Conservation (phyloP, 257 asterid species). For the Plantago elongata region DNA sequence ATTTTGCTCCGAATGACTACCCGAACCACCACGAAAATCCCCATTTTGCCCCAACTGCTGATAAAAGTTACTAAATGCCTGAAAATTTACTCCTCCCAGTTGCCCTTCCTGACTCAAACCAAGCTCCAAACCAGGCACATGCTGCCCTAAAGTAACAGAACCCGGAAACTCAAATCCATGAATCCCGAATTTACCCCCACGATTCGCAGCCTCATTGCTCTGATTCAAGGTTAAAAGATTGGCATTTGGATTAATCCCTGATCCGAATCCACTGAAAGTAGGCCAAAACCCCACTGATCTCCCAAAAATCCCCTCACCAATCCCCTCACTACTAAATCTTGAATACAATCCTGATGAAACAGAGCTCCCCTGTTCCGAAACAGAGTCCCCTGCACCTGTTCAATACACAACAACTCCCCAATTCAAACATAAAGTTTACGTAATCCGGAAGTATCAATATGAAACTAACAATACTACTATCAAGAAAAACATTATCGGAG, state of each 20-base stretch:
- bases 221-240: constrained; percentile 23
- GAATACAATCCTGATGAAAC: constrained; percentile 30
- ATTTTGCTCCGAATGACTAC: constrained; percentile 24
- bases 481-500: background rate
- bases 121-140: constrained; percentile 47
- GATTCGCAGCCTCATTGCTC: constrained; percentile 22
- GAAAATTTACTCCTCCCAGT: constrained; percentile 29
- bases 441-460: too few species aligned
- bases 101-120: constrained; percentile 50
- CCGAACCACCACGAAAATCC: constrained; percentile 15
- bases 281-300: constrained; percentile 53
- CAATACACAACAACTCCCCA: background rate
- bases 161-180: constrained; percentile 36
- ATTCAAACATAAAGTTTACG: background rate
- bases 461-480: background rate
- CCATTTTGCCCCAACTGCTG: constrained; percentile 27
- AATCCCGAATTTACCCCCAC: constrained; percentile 32
- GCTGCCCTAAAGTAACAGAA: constrained; percentile 19
- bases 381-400: constrained; percentile 32
- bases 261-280: constrained; percentile 35
- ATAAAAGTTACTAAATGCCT: constrained; percentile 35
- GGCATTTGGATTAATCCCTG: constrained; percentile 34
- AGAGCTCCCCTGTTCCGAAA: constrained; percentile 45
- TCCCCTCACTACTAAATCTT: constrained; percentile 23
- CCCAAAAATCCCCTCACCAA: constrained; percentile 26